Conservation (phyloP, 192 early-diverging fungal species). For the Phycomyces blakesleeanus region DNA sequence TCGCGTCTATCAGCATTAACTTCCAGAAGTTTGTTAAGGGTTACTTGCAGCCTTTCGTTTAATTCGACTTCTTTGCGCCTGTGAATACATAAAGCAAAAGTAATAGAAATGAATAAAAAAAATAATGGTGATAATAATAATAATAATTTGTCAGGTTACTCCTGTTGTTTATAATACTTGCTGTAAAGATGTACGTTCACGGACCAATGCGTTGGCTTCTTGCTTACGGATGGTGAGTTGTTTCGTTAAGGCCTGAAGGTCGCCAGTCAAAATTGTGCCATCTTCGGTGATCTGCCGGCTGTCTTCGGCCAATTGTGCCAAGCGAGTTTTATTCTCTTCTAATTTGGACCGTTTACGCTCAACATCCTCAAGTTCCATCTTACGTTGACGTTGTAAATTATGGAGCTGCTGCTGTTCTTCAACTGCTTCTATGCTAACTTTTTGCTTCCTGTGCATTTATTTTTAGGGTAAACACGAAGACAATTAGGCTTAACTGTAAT, state of each 20-base stretch:
- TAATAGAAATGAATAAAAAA: too few species aligned
- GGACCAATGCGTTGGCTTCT: constrained; percentile 56
- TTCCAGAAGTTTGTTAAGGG: constrained; percentile 71
- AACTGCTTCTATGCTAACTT: constrained; percentile 61
- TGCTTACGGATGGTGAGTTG: constrained; percentile 27
- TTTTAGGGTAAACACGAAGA: neutral
- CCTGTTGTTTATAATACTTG: constrained; percentile 30
- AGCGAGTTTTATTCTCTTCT: constrained; percentile 44
- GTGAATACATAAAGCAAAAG: neutral
- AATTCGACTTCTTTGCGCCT: constrained; percentile 64
- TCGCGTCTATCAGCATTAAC: constrained; percentile 82
- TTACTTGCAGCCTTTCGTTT: constrained; percentile 81
- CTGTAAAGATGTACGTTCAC: constrained; percentile 63
- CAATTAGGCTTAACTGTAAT: neutral
- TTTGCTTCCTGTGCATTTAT: constrained; percentile 63
- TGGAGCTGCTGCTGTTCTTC: constrained; percentile 67
- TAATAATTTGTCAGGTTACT: neutral
- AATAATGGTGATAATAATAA: constrained; percentile 17
- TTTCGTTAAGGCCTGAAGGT: constrained; percentile 6
- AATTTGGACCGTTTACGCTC: constrained; percentile 56
- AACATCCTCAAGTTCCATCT: constrained; percentile 58
- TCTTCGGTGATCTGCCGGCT: constrained; percentile 35
- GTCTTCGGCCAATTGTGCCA: constrained; percentile 47
- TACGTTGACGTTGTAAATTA: constrained; percentile 63
- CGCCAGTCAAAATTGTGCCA: constrained; percentile 7